phyloP scores from a whole-genome alignment of 2,329 filamentous ascomycete genomes.

The Aspergillus aculeatus region DNA sequence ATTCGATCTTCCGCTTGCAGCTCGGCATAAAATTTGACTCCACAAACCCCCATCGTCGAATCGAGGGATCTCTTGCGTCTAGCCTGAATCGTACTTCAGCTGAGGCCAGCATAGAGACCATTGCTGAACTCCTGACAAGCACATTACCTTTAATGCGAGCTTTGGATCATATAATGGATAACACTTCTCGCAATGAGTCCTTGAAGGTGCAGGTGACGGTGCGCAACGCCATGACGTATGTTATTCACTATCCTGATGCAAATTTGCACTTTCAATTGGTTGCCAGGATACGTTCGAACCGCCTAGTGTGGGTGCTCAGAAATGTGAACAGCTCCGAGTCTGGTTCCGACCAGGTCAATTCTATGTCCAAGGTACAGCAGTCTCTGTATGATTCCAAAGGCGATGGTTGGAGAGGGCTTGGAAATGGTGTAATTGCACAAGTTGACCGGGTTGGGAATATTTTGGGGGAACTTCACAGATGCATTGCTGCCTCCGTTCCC shows the following conservation, averaged over 20 bases:
- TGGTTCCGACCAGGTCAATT: constrained; percentile 17
- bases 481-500: constrained; percentile 20
- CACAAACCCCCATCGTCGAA: constrained; percentile 41
- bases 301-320: constrained; percentile 37
- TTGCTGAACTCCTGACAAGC: constrained; percentile 33
- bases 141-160: constrained; percentile 40
- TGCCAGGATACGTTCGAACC: constrained; percentile 27
- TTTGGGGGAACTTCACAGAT: constrained; percentile 32
- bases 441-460: constrained; percentile 34
- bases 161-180: constrained; percentile 36
- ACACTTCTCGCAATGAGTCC: constrained; percentile 21
- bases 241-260: constrained; percentile 37
- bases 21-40: constrained; percentile 36
- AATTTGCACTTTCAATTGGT: constrained; percentile 34
- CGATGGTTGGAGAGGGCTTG: constrained; percentile 42
- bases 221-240: constrained; percentile 37
- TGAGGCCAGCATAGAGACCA: constrained; percentile 30
- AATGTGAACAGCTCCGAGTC: constrained; percentile 24
- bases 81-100: constrained; percentile 34
- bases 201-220: constrained; percentile 34
- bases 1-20: constrained; percentile 28
- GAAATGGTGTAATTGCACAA: constrained; percentile 37
- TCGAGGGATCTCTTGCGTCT: constrained; percentile 39
- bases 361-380: constrained; percentile 28
- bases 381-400: constrained; percentile 38